Base-by-base conservation (phyloP, 495 filamentous ascomycete species). In the Lepidopterella palustris region DNA sequence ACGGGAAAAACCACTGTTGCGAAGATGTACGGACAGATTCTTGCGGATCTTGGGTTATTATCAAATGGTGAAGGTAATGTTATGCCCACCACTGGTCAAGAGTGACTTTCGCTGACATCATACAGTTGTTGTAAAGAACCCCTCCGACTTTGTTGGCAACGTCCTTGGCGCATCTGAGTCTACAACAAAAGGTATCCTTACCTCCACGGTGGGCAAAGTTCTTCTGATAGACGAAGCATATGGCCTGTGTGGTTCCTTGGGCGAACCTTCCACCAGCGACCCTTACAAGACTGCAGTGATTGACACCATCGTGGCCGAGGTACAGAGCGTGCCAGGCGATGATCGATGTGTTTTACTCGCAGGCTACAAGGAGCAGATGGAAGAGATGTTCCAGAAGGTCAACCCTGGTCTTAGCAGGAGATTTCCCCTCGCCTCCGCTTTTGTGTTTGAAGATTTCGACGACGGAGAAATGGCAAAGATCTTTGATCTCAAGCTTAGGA, bases 1-100 rank as follows among this genome's bases (percentile, higher is more conserved):
- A 90, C 87, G 0, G 87, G 88, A 0, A 92, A 91, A 64, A 91
- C 88, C 0, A 81, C 85, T 0, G 84, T 92, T 0, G 88, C 86
- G 0, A 88, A 88, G 68, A 66, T 91, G 1, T 92, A 73, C 57
- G 69, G 67, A 0, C 45, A 50, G 10, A 66, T 73, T 0, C 52
- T 73, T 5, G 69, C 63, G 20, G 67, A 71, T 48, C 31, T 73
- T 32, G 69, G 69, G 31, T 35, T 50, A 5, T 67, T 35, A 25
- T 49, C 42, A 8, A 60, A 63, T 31, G 64, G 64, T 35, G 31
- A 35, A 35, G 31, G 13, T 35, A 6, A 6, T 13, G 6, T 35
- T 13, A 6, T 6, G 13, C 31, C 31, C 31, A 35, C 5, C 13
- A 13, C 31, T 35, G 13, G 13, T 13, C 3, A 42, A 42, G 10